These are phyloP conservation scores for Neonectria coccinea DNA, from an alignment of 2,329 filamentous ascomycete species.

Conservation along the genomic window DNA sequence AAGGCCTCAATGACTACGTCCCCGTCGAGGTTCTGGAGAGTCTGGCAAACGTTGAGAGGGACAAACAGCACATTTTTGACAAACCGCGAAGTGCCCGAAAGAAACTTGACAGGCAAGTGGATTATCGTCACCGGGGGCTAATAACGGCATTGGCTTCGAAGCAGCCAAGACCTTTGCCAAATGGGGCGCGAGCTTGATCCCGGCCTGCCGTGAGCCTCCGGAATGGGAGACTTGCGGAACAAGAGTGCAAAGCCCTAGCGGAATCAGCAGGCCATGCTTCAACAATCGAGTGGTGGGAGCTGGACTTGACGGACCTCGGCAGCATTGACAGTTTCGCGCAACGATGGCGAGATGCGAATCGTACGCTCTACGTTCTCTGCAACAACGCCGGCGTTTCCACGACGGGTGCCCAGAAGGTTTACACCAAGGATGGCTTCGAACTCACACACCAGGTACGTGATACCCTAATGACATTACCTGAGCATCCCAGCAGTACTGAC, in stretches of 20 bases:
- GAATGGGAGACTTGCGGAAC: slow-evolving; percentile 6
- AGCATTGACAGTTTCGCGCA: slow-evolving; percentile 1
- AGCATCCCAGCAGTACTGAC: not conserved
- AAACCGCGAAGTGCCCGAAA: slow-evolving; percentile 6
- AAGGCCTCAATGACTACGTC: not conserved
- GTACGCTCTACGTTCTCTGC: slow-evolving; percentile 6
- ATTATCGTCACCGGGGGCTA: slow-evolving; percentile 20
- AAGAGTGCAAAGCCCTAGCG: slow-evolving; percentile 4
- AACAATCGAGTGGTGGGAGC: slow-evolving; percentile 17
- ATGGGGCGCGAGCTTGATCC: slow-evolving; percentile 15
- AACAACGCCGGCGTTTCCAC: slow-evolving; percentile 11
- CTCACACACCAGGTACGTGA: slow-evolving; percentile 6
- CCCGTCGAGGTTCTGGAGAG: not conserved
- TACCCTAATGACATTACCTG: not conserved
- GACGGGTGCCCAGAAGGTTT: not conserved
- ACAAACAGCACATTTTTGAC: not conserved
- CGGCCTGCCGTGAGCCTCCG: slow-evolving; percentile 19
- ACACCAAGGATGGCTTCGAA: slow-evolving; percentile 16
- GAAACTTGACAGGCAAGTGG: slow-evolving; percentile 15
- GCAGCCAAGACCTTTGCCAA: slow-evolving; percentile 16
- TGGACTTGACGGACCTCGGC: slow-evolving; percentile 12
- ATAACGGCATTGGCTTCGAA: slow-evolving; percentile 20
- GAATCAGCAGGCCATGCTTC: slow-evolving; percentile 9
- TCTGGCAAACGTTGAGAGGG: slow-evolving; percentile 1
- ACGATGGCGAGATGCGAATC: slow-evolving; percentile 5